These are phyloP conservation scores for Dendrobium catenatum DNA, from an alignment of 106 monocot species.

Conservation along the genomic window DNA sequence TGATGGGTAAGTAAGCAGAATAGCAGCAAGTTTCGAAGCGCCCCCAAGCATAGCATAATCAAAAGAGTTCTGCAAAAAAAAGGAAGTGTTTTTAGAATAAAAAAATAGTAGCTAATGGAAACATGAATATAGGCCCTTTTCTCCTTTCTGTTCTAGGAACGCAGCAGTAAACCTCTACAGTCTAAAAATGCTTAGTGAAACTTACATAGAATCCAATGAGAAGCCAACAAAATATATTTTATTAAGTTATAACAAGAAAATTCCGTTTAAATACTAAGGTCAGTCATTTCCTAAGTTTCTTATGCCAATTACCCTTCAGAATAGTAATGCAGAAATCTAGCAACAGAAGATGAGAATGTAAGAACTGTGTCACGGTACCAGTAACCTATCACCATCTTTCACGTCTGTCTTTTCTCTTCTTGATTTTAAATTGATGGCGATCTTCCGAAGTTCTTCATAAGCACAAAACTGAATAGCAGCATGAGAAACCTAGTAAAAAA, in stretches of 20 bases:
- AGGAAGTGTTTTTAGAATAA: neutral
- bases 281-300: neutral
- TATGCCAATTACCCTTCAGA: neutral
- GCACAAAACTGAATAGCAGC: slow-evolving; percentile 93
- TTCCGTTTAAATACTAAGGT: neutral
- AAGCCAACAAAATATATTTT: neutral
- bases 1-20: slow-evolving; percentile 84
- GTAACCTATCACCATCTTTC: slow-evolving; percentile 21
- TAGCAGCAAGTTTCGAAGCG: slow-evolving; percentile 70
- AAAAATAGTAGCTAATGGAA: too few relatives aligned
- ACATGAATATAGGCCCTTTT: neutral
- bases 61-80: slow-evolving; percentile 61
- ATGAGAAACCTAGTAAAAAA: slow-evolving; percentile 71
- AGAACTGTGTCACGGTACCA: slow-evolving; percentile 37
- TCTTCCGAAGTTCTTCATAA: slow-evolving; percentile 85
- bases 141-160: neutral
- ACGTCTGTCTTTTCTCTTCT: slow-evolving; percentile 23
- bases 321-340: neutral
- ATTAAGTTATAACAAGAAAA: neutral
- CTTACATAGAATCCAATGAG: neutral
- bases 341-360: neutral
- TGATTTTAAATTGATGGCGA: slow-evolving; percentile 34
- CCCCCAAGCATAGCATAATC: slow-evolving; percentile 87
- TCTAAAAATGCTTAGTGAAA: neutral
- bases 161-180: neutral